Conservation (phyloP, 495 filamentous ascomycete species). For the Immersiella caudata region DNA sequence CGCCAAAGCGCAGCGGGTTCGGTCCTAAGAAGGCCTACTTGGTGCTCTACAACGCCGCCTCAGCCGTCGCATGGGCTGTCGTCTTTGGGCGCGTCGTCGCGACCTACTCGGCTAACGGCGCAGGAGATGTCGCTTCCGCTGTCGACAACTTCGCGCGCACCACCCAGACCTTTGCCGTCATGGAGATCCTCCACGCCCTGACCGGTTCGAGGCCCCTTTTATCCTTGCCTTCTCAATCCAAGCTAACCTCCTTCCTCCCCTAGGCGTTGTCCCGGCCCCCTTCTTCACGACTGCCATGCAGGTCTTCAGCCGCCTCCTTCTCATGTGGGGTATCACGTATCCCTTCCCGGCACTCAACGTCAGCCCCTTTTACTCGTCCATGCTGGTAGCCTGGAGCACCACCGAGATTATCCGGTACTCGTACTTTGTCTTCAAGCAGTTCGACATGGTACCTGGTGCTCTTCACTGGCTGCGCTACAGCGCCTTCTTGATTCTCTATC, state of each 20-base stretch:
- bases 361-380: slow-evolving; percentile 61
- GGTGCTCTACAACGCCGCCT: slow-evolving; percentile 78
- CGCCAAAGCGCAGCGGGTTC: slow-evolving; percentile 13
- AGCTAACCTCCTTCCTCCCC: background rate
- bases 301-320: slow-evolving; percentile 76
- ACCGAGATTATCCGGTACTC: slow-evolving; percentile 89
- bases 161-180: slow-evolving; percentile 78
- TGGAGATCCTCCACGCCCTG: slow-evolving; percentile 81
- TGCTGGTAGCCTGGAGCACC: slow-evolving; percentile 80
- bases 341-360: slow-evolving; percentile 62
- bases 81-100: slow-evolving; percentile 63
- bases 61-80: slow-evolving; percentile 71
- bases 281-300: slow-evolving; percentile 86
- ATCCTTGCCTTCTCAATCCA: background rate
- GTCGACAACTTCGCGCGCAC: slow-evolving; percentile 68
- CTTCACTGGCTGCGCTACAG: slow-evolving; percentile 91
- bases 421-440: slow-evolving; percentile 78
- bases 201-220: slow-evolving; percentile 53
- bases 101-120: slow-evolving; percentile 31
- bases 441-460: slow-evolving; percentile 55
- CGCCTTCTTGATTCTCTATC: slow-evolving; percentile 90
- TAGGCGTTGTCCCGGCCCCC: slow-evolving; percentile 81
- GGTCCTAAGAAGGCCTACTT: slow-evolving; percentile 63
- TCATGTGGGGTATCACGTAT: slow-evolving; percentile 78
- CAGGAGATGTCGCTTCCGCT: slow-evolving; percentile 46